Base-by-base conservation (phyloP, 1,139 yeast species). In the Meyerozyma smithsonii region DNA sequence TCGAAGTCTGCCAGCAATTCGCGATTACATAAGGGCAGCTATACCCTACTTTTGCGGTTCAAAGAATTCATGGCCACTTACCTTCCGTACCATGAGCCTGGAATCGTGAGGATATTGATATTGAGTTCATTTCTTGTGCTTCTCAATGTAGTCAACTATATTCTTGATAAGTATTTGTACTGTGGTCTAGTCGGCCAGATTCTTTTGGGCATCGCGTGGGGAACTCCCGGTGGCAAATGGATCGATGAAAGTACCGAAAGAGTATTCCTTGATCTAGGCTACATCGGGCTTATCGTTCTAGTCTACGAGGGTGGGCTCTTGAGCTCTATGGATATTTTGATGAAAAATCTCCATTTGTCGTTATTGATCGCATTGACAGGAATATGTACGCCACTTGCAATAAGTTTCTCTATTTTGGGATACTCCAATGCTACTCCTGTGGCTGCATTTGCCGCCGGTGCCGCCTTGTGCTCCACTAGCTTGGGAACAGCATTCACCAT, bases 141-240 rank as follows among this genome's bases (percentile, higher is more conserved):
- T 1, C 21, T 30, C 21, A 30, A 30, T 18, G 34, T 30, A 11
- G 34, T 30, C 15, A 30, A 17, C 21, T 17, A 17, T n/a, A 8
- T 30, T 2, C 21, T 30, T 14, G 34, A 30, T n/a, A 30, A 17
- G 20, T 30, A 17, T 18, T 14, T 30, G 12, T 30, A 30, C 5
- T 30, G 34, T 30, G 34, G 34, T 11, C 21, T 30, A 4, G 34
- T 30, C 14, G 34, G 34, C 34, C 34, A 30, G 15, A 30, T 30
- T n/a, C n/a, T 18, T 5, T 11, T 30, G 12, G 34, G 34, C 10
- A 17, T 30, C 10, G 34, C 34, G 6, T 30, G 34, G 34, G 34
- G 34, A 17, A 18, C 34, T 11, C 34, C 34, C 7, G 34, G 34
- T 11, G 34, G 34, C 15, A 30, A 30, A 18, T 30, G 34, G 34